Conservation (phyloP, 768 basidiomycete species). For the Lactarius sp. region DNA sequence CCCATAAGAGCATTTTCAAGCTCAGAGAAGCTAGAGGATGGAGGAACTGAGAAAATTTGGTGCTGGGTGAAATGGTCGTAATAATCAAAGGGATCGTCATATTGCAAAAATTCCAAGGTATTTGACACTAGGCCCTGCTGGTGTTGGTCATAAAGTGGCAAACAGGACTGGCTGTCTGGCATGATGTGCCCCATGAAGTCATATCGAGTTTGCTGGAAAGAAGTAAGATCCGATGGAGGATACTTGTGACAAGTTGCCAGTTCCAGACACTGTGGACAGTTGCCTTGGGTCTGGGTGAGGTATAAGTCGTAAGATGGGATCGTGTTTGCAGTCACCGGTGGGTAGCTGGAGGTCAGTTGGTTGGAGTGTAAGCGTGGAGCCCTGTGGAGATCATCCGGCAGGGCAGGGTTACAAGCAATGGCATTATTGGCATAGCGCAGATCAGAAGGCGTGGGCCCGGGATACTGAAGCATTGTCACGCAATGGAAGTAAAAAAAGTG, state of each 20-base stretch:
- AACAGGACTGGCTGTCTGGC: background rate
- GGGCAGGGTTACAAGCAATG: background rate
- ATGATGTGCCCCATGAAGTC: background rate
- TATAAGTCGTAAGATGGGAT: constrained; percentile 2
- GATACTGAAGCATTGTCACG: constrained; percentile 5
- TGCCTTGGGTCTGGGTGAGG: background rate
- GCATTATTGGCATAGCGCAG: background rate
- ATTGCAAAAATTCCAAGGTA: background rate
- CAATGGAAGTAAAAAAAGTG: background rate
- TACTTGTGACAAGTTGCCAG: constrained; percentile 2
- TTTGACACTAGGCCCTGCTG: constrained; percentile 5
- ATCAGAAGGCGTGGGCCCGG: constrained; percentile 2
- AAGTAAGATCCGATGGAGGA: constrained; percentile 2
- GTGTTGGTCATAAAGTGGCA: constrained; percentile 8
- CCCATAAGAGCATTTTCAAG: too few species aligned
- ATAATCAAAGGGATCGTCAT: background rate
- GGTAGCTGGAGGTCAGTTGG: constrained; percentile 1
- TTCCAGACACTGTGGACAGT: background rate
- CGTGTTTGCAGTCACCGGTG: background rate
- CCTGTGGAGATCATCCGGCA: constrained; percentile 7
- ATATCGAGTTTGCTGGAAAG: constrained; percentile 6
- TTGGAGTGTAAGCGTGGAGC: constrained; percentile 1
- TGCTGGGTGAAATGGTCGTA: too few species aligned
- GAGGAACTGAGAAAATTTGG: too few species aligned
- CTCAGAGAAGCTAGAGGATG: too few species aligned